phyloP scores from a whole-genome alignment of 2,329 filamentous ascomycete genomes.

The Penicillium frequentans region DNA sequence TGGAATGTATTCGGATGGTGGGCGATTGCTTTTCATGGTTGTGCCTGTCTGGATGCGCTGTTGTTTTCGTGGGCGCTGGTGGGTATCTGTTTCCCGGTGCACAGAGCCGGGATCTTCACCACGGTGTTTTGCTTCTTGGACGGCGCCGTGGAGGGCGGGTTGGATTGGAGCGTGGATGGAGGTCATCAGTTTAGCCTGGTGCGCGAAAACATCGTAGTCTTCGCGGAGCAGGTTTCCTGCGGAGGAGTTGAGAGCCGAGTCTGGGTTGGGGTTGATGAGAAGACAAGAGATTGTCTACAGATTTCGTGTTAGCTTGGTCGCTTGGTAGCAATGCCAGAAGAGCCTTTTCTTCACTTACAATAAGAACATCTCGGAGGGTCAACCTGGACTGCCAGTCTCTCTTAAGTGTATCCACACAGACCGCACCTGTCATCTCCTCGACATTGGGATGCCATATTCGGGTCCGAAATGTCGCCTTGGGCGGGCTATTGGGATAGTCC shows the following conservation, averaged over 20 bases:
- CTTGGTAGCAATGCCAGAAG: not conserved
- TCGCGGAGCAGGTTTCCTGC: slow-evolving; percentile 61
- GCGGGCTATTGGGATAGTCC: slow-evolving; percentile 52
- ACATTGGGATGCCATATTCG: slow-evolving; percentile 66
- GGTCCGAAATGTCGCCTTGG: slow-evolving; percentile 61
- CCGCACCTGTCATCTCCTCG: slow-evolving; percentile 60
- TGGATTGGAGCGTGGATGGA: slow-evolving; percentile 61
- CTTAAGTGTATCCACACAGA: slow-evolving; percentile 66
- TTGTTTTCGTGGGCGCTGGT: slow-evolving; percentile 16
- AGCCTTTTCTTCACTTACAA: slow-evolving; percentile 34
- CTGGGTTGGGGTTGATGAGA: slow-evolving; percentile 64
- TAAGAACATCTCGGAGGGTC: slow-evolving; percentile 59
- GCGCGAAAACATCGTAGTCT: slow-evolving; percentile 58
- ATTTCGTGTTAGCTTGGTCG: not conserved
- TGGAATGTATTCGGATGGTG: slow-evolving; percentile 1
- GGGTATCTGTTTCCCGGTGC: slow-evolving; percentile 24
- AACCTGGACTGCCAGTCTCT: slow-evolving; percentile 61
- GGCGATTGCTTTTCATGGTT: slow-evolving; percentile 12
- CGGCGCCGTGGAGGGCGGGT: slow-evolving; percentile 42
- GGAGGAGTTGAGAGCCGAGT: slow-evolving; percentile 62
- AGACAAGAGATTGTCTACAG: slow-evolving; percentile 59
- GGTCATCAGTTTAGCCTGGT: slow-evolving; percentile 61
- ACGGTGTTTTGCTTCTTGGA: slow-evolving; percentile 54
- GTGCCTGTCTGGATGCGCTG: slow-evolving; percentile 8
- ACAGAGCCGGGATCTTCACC: slow-evolving; percentile 49